Conservation (phyloP, 2,329 filamentous ascomycete species). For the Botrytis elliptica region DNA sequence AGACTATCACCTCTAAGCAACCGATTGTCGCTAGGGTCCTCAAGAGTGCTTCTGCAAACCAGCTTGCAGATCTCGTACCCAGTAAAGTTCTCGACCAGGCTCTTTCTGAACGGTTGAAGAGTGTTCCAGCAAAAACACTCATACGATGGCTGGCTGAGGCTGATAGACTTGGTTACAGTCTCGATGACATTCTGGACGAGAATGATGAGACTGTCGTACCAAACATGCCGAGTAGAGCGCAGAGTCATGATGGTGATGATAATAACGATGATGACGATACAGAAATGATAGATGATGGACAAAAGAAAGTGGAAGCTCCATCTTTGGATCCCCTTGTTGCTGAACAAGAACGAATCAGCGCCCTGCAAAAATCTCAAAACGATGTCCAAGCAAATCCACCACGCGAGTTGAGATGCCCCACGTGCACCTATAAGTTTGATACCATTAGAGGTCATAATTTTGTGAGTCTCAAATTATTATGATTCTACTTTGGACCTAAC, state of each 20-base stretch:
- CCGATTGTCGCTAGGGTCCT: constrained; percentile 28
- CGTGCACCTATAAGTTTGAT: constrained; percentile 13
- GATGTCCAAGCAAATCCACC: neutral
- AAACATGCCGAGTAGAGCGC: constrained; percentile 10
- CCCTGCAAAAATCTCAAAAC: constrained; percentile 10
- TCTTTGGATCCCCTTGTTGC: constrained; percentile 19
- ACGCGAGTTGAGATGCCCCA: constrained; percentile 10
- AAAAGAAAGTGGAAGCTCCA: neutral
- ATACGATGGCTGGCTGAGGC: constrained; percentile 33
- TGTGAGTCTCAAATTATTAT: constrained; percentile 8
- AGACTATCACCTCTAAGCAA: constrained; percentile 23
- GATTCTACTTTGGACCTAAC: neutral
- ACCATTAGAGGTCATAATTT: constrained; percentile 18
- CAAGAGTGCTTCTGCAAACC: constrained; percentile 18
- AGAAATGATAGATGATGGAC: constrained; percentile 19
- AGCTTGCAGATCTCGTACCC: constrained; percentile 27
- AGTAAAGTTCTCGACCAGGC: constrained; percentile 29
- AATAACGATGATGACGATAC: neutral
- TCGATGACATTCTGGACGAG: constrained; percentile 34
- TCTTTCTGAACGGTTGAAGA: constrained; percentile 27
- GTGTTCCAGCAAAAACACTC: constrained; percentile 29
- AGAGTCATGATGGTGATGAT: constrained; percentile 3
- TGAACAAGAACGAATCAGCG: constrained; percentile 22
- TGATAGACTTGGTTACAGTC: constrained; percentile 34
- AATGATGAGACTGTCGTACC: constrained; percentile 31